Base-by-base conservation (phyloP, 768 basidiomycete species). In the Boletus sp. region DNA sequence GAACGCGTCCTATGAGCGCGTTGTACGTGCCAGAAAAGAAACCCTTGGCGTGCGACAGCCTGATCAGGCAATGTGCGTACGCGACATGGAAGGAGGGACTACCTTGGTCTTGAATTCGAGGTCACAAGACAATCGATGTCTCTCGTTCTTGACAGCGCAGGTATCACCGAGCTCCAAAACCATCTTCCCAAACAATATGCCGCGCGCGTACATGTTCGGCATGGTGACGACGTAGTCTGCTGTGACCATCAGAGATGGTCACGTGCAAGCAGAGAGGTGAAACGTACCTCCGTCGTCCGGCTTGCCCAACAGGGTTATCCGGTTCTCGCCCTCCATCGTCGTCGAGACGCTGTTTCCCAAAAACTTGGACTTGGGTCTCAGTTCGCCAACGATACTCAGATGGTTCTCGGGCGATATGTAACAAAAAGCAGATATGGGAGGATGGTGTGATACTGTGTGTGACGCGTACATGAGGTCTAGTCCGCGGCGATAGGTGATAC, bases 1-100 rank as follows among this genome's bases (percentile, higher is more conserved):
- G 87, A 63, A 98, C 80, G 62, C 85, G 84, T 10, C 97, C 97
- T 6, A 84, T 72, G 56, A 99, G 82, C 37, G 88, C 86, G 69
- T 99, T 98, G 78, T 98, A 96, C 54, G 90, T 89, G 24, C 97
- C 97, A 1, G 94, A 94, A 75, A 98, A 97, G 80, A 96, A 98
- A 18, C 96, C 96, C 91, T 46, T 92, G 66, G 2, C 7, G 39
- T 24, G 14, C 6, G 28, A 11, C 18, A 7, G n/a, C 11, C 18
- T n/a, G 33, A 33, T 58, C 28, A 58, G 44, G 18, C 18, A 28
- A 8, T 4, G 12, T 20, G 6, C 4, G 29, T 18, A 17, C 37
- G 29, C 32, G 18, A 9, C 28, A 33, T 46, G 28, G 15, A 35
- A 10, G 6, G 18, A 24, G 1, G 11, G 11, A 24, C 76, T 49